Percentiles rank a stretch among this genome's conserved stretches.
These are phyloP conservation scores for Penicillium hordei DNA, from an alignment of 2,329 filamentous ascomycete species.

Conservation along the genomic window DNA sequence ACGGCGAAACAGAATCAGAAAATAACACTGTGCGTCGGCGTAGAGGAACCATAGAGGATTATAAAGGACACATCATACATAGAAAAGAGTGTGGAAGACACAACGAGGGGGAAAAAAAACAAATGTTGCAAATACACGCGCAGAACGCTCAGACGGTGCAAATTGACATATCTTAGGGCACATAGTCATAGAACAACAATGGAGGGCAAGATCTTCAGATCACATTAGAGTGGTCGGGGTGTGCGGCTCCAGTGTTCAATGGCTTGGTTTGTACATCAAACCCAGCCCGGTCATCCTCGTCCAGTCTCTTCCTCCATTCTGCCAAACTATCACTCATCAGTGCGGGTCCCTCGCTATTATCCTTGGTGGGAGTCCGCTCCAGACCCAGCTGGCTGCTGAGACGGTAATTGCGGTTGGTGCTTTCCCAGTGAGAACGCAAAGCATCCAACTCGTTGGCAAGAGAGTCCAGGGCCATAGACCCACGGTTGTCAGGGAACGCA, in stretches of 20 bases:
- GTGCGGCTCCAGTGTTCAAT: constrained; percentile 23
- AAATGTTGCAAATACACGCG: constrained; percentile 15
- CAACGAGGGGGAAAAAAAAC: constrained; percentile 1
- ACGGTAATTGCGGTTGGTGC: constrained; percentile 91
- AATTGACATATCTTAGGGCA: constrained; percentile 28
- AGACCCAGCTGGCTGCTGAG: constrained; percentile 88
- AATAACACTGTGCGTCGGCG: constrained; percentile 16
- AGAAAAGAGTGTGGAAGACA: constrained; percentile 11
- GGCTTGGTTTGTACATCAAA: constrained; percentile 30
- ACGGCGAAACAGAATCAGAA: constrained; percentile 9
- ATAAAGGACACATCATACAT: constrained; percentile 19
- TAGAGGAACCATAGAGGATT: not conserved
- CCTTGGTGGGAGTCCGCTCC: constrained; percentile 58
- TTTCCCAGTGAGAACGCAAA: constrained; percentile 89
- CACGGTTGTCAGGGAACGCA: constrained; percentile 54
- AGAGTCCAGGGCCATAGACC: constrained; percentile 76
- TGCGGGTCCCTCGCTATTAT: constrained; percentile 37
- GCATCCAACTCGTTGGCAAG: constrained; percentile 90
- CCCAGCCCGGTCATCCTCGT: constrained; percentile 53
- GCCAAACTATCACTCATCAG: constrained; percentile 69
- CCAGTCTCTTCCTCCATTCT: constrained; percentile 77
- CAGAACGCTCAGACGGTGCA: constrained; percentile 23
- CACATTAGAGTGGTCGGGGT: constrained; percentile 32
- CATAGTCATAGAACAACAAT: constrained; percentile 25
- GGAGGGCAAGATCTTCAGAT: constrained; percentile 28